These are phyloP conservation scores for Russula foetens DNA, from an alignment of 768 basidiomycete species.

Conservation along the genomic window DNA sequence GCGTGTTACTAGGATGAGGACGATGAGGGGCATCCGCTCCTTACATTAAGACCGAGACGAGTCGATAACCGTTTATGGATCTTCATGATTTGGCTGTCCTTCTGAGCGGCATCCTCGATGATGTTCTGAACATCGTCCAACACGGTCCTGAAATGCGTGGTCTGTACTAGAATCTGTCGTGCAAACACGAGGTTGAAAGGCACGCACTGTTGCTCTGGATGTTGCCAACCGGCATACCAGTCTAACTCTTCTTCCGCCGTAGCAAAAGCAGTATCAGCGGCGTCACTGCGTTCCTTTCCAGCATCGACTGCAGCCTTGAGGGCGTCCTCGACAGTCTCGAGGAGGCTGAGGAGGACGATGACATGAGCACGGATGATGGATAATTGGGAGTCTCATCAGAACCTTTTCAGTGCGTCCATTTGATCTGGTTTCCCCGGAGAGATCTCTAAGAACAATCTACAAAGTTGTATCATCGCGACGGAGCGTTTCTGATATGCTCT, in stretches of 20 bases:
- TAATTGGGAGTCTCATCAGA: neutral
- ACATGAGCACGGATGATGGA: neutral
- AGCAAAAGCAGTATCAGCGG: constrained; percentile 10
- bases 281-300: constrained; percentile 8
- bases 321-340: constrained; percentile 12
- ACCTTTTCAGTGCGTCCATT: constrained; percentile 13
- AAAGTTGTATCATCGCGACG: constrained; percentile 17
- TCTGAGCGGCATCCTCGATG: constrained; percentile 17
- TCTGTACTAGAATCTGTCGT: neutral
- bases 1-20: neutral
- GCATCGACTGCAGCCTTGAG: constrained; percentile 12
- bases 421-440: constrained; percentile 15
- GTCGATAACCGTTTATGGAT: constrained; percentile 11
- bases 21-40: neutral
- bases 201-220: constrained; percentile 12
- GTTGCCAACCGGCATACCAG: constrained; percentile 5
- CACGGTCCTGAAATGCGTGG: constrained; percentile 1
- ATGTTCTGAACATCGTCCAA: constrained; percentile 14
- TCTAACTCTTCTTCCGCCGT: constrained; percentile 12
- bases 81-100: constrained; percentile 12
- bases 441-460: constrained; percentile 13
- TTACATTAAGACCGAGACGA: constrained; percentile 10
- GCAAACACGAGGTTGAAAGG: neutral
- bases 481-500: constrained; percentile 16
- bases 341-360: neutral